Evolutionary conservation across 169 alveolate genomes (phyloP), one percentile per base, ranked within the genome.

Genomic region (Condylostoma magnum): DNA sequence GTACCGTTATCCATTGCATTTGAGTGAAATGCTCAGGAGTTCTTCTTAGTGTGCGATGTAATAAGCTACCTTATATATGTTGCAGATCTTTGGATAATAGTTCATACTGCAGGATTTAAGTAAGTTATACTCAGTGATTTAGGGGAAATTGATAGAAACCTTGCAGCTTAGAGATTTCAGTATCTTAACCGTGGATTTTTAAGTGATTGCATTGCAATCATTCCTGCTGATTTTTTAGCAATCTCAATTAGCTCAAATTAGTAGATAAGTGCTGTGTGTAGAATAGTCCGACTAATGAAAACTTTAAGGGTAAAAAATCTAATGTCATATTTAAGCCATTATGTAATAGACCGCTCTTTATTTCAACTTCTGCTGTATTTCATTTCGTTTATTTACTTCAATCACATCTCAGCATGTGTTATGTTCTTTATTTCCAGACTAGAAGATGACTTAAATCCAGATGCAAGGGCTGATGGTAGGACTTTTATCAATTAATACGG

Each of bases 1-100:
- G 83, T 79, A 6, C 90, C 90, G 4, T 83, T 73, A 31, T 15
- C 70, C 2, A 76, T 83, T 44, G 57, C 79, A 0, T 69, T 79
- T 6, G 83, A 79, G 5, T 57, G 41, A 15, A 63, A 79, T 0
- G 6, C 65, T 12, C 56, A 53, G 15, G 44, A 68, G 50, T 10
- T 30, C 31, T 33, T 58, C 18, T 6, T 27, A 22, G 47, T 68
- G 0, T 37, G 74, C 20, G 82, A 74, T 46, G 18, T 79, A 4
- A 5, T 76, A 1, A 36, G 60, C 5, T 20, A 67, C 10, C 0
- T 76, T 1, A 37, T 75, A 18, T 56, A 8, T 50, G 31, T 51
- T 0, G 31, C 63, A 4, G 90, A 82, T 48, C 15, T 70, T 15
- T 28, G 34, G 5, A 18, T 83, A n/a, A 1, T 70, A 1, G 34